Percentiles rank a stretch among this genome's conserved stretches.
These are phyloP conservation scores for Elongisporangium senticosum DNA, from an alignment of 352 stramenopile species.

Conservation along the genomic window DNA sequence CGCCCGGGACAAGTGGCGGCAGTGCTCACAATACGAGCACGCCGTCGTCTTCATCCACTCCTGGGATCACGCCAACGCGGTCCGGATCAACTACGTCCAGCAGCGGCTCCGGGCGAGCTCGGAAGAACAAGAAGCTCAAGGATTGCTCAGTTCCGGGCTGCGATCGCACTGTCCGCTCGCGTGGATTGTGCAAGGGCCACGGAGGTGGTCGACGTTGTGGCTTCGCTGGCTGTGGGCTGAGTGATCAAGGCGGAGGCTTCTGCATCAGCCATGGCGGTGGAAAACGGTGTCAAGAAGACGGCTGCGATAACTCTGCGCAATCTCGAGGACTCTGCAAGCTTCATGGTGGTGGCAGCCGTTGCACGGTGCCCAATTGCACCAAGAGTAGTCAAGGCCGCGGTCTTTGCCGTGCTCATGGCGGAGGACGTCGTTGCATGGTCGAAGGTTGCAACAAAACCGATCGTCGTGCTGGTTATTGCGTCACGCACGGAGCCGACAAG, in stretches of 20 bases:
- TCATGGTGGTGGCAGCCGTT: slow-evolving; percentile 72
- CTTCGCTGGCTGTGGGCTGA: slow-evolving; percentile 60
- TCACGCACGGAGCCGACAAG: slow-evolving; percentile 78
- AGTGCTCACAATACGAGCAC: slow-evolving; percentile 3
- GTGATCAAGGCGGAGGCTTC: slow-evolving; percentile 72
- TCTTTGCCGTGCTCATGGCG: slow-evolving; percentile 77
- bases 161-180: slow-evolving; percentile 68
- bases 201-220: slow-evolving; percentile 69
- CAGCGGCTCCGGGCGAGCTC: slow-evolving; percentile 24
- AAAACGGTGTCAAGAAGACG: slow-evolving; percentile 71
- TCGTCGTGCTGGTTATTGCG: slow-evolving; percentile 66
- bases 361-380: slow-evolving; percentile 71
- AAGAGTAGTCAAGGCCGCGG: slow-evolving; percentile 85
- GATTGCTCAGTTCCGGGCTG: slow-evolving; percentile 75
- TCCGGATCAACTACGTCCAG: slow-evolving; percentile 22
- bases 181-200: slow-evolving; percentile 76
- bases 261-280: slow-evolving; percentile 81
- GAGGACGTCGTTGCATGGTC: slow-evolving; percentile 75
- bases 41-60: slow-evolving; percentile 6
- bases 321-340: slow-evolving; percentile 79
- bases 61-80: slow-evolving; percentile 24
- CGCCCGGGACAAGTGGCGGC: not conserved
- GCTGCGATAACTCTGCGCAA: slow-evolving; percentile 79
- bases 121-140: slow-evolving; percentile 82
- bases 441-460: slow-evolving; percentile 85